A percentile compares a stretch with the other conserved stretches of the same genome.
These are phyloP conservation scores for Pythium inflatum DNA, from an alignment of 352 stramenopile species.

Conservation along the genomic window DNA sequence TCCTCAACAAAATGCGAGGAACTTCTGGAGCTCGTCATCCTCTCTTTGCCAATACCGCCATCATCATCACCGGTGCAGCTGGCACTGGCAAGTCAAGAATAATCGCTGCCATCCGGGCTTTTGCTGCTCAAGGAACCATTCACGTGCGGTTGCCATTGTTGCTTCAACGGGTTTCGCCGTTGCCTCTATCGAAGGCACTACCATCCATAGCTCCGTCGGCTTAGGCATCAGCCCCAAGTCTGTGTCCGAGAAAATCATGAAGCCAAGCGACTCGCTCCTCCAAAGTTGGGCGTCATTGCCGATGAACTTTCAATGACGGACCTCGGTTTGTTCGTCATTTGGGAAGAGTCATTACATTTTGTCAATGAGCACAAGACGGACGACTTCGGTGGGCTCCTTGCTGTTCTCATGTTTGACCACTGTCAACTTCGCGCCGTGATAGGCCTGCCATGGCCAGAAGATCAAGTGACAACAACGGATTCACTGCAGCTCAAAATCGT, in stretches of 20 bases:
- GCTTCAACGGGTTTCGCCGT: conserved; percentile 30
- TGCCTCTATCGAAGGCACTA: conserved; percentile 22
- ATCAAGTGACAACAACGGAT: neutral
- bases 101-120: conserved; percentile 12
- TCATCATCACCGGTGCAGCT: conserved; percentile 28
- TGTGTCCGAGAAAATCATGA: conserved; percentile 9
- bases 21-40: too few species aligned
- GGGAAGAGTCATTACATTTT: conserved; percentile 25
- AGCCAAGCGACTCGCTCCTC: neutral
- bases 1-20: neutral
- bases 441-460: neutral
- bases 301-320: conserved; percentile 33
- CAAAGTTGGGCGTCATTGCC: conserved; percentile 1
- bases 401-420: conserved; percentile 13
- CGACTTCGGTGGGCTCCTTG: conserved; percentile 4
- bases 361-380: neutral
- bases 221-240: conserved; percentile 6
- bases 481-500: neutral
- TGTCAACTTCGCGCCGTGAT: conserved; percentile 6
- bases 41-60: conserved; percentile 4
- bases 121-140: conserved; percentile 5
- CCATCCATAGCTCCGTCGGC: conserved; percentile 30
- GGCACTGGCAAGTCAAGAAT: conserved; percentile 33
- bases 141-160: conserved; percentile 9
- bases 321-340: conserved; percentile 28